These are phyloP conservation scores for Trichoderma reesei DNA, from an alignment of 495 filamentous ascomycete genomes.

Conservation along the genomic window DNA sequence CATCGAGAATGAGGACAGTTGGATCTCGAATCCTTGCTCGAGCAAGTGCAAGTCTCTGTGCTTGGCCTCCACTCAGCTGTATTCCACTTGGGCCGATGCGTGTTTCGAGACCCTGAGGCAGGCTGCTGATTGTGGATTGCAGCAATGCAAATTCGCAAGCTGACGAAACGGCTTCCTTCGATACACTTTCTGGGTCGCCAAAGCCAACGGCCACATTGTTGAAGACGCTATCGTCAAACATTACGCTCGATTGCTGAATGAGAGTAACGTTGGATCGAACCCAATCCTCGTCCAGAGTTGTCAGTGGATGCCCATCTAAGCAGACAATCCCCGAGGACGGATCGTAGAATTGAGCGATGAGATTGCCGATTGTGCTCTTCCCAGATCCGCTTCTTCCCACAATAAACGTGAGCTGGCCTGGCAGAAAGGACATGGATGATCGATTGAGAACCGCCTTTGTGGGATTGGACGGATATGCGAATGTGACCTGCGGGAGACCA, in stretches of 20 bases:
- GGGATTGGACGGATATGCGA: conserved; percentile 73
- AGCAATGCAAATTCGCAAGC: conserved; percentile 60
- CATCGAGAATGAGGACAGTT: conserved; percentile 79
- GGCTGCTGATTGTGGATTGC: conserved; percentile 53
- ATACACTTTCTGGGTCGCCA: conserved; percentile 36
- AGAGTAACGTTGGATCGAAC: conserved; percentile 70
- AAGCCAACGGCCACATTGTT: conserved; percentile 74
- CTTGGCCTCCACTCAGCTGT: conserved; percentile 77
- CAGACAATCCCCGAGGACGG: conserved; percentile 55
- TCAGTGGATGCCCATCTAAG: conserved; percentile 57
- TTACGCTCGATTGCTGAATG: conserved; percentile 69
- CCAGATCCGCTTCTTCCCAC: conserved; percentile 85
- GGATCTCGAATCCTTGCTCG: conserved; percentile 68
- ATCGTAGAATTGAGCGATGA: conserved; percentile 69
- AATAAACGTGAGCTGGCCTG: conserved; percentile 68
- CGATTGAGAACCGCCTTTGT: conserved; percentile 48
- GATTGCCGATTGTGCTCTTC: conserved; percentile 79
- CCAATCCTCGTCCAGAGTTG: conserved; percentile 58
- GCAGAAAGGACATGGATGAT: conserved; percentile 54
- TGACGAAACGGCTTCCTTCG: conserved; percentile 43
- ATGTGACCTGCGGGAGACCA: conserved; percentile 52
- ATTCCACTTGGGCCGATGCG: conserved; percentile 58
- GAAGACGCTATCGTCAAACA: conserved; percentile 78
- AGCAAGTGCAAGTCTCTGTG: conserved; percentile 65
- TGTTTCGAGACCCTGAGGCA: conserved; percentile 70